A percentile compares a stretch with the other conserved stretches of the same genome.
These are phyloP conservation scores for Penicillium fimorum DNA, from an alignment of 495 filamentous ascomycete species.

Conservation along the genomic window DNA sequence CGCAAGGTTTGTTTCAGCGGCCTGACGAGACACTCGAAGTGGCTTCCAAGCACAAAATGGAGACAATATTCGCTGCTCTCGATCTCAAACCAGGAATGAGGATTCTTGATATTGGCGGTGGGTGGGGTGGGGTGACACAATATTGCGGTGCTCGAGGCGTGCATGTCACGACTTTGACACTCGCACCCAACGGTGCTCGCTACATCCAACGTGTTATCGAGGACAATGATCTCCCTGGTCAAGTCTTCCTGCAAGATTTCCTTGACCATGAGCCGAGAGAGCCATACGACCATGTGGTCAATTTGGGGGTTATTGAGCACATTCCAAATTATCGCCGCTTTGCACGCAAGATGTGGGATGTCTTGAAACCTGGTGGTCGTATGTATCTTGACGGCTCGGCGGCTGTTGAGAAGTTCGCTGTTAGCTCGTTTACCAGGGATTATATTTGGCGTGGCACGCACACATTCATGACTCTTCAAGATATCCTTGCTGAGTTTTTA, in stretches of 20 bases:
- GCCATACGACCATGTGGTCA: conserved; percentile 17
- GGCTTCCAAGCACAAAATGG: conserved; percentile 21
- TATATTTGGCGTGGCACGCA: conserved; percentile 23
- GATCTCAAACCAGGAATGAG: conserved; percentile 15
- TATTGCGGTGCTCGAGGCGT: conserved; percentile 24
- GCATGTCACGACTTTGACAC: conserved; percentile 17
- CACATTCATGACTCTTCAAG: conserved; percentile 20
- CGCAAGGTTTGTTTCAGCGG: conserved; percentile 14
- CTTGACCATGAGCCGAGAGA: conserved; percentile 12
- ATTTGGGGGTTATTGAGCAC: conserved; percentile 15
- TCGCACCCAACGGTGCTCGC: conserved; percentile 12
- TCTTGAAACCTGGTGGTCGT: conserved; percentile 15
- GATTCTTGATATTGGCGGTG: conserved; percentile 21
- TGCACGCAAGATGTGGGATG: conserved; percentile 12
- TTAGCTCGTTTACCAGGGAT: conserved; percentile 15
- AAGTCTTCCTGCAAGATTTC: conserved; percentile 17
- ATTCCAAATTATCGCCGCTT: conserved; percentile 16
- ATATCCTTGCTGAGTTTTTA: conserved; percentile 16
- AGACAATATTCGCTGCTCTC: conserved; percentile 13
- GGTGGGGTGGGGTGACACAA: conserved; percentile 24
- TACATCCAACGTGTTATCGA: conserved; percentile 13
- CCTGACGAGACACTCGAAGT: conserved; percentile 19
- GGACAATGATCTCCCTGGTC: conserved; percentile 7
- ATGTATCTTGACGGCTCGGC: conserved; percentile 23
- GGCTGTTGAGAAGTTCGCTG: conserved; percentile 15